phyloP scores from a whole-genome alignment of 2,329 filamentous ascomycete genomes.

The Aspergillus fischeri region DNA sequence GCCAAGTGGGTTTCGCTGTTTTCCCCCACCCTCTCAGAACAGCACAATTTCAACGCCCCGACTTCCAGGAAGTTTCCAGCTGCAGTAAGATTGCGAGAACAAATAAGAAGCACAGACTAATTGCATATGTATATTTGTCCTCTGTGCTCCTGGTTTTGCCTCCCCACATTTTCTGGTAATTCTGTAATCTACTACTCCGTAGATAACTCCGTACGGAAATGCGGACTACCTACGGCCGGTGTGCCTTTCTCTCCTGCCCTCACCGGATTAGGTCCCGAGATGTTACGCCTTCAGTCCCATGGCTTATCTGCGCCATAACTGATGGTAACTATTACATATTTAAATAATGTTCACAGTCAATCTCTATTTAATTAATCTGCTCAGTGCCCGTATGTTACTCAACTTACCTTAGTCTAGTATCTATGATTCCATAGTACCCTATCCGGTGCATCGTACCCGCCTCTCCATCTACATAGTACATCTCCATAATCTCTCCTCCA shows the following conservation, averaged over 20 bases:
- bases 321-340: background rate
- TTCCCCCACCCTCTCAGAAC: background rate
- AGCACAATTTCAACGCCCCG: background rate
- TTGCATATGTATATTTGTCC: background rate
- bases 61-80: background rate
- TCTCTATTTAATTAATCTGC: background rate
- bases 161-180: background rate
- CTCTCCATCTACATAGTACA: constrained; percentile 1
- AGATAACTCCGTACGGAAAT: background rate
- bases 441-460: background rate
- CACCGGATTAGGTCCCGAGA: constrained; percentile 14
- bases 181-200: background rate
- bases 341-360: background rate
- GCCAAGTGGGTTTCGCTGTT: background rate
- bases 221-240: background rate
- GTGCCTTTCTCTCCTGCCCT: constrained; percentile 1
- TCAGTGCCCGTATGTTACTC: background rate
- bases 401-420: background rate
- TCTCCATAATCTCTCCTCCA: constrained; percentile 1
- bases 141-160: background rate
- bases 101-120: background rate
- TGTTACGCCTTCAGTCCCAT: constrained; percentile 9
- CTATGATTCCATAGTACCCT: background rate
- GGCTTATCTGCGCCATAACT: background rate
- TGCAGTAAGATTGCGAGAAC: background rate